Base-by-base conservation (phyloP, 2,329 filamentous ascomycete genomes). In the Lasiodiplodia hormozganensis region DNA sequence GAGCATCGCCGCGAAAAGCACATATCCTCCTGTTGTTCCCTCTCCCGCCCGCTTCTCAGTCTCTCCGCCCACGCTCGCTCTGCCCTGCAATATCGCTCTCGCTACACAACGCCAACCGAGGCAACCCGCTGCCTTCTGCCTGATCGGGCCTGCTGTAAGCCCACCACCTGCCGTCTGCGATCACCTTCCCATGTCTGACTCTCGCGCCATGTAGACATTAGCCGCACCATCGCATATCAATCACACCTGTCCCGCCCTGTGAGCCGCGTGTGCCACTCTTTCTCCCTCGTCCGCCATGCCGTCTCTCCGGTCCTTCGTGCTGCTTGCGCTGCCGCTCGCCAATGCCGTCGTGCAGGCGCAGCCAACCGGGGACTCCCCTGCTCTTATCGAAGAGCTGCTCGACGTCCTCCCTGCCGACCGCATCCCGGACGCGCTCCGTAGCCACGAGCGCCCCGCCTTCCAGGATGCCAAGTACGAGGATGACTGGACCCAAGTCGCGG, bases 391-490 rank as follows among this genome's bases (percentile, higher is more conserved):
- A 71, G 83, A 87, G 69, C 77, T 89, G 67, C 79, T 90, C 66
- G 82, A 85, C 70, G 82, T 83, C 28, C 28, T 64, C n/a, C 80
- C 89, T 25, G 85, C 85, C 67, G 83, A 87, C 60, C 85, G 87
- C 52, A 82, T 94, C 66, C 89, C 92, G 77, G 85, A 86, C 57
- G 86, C 91, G 65, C 83, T 94, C 38, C 89, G 92, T 77, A 82
- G 85, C 70, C 85, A 89, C 73, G 82, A 89, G 66, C 85, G 87
- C 56, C 84, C 85, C 58, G 87, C 87, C 74, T 92, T 89, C 79
- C 86, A 88, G 76, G 86, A 92, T 75, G 90, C 90, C 69, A 85
- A 92, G 68, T 92, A 89, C 77, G 84, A 87, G 71, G 87, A 64
- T 7, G 43, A 64, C 10, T 88, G 71, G 90, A 91, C 74, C 85